Conservation (phyloP, 179 eudicot species). For the Spergularia azorica region DNA sequence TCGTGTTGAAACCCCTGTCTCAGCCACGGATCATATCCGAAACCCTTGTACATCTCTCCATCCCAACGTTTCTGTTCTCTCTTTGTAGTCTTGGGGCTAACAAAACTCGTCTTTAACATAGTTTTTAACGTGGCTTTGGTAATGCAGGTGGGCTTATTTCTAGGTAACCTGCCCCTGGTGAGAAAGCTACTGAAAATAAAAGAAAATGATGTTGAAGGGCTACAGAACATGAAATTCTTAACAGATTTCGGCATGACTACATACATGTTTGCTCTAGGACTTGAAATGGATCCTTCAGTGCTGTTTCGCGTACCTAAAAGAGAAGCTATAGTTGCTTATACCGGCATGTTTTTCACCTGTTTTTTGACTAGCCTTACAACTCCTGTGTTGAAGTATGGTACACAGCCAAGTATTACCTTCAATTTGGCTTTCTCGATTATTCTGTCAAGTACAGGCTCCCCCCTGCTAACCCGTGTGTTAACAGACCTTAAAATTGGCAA, state of each 20-base stretch:
- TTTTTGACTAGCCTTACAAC: slow-evolving; percentile 40
- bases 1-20: slow-evolving; percentile 53
- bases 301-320: slow-evolving; percentile 51
- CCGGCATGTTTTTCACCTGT: slow-evolving; percentile 67
- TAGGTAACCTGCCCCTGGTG: slow-evolving; percentile 44
- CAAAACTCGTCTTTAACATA: no score
- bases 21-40: slow-evolving; percentile 88
- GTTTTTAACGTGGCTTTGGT: background rate
- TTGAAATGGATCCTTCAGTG: slow-evolving; percentile 70
- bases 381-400: slow-evolving; percentile 42
- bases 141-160: slow-evolving; percentile 70
- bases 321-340: slow-evolving; percentile 62
- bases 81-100: no score
- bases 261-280: slow-evolving; percentile 80
- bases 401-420: slow-evolving; percentile 28
- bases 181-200: slow-evolving; percentile 15
- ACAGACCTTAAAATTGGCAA: slow-evolving; percentile 85
- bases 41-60: slow-evolving; percentile 39
- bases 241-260: slow-evolving; percentile 79
- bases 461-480: slow-evolving; percentile 67
- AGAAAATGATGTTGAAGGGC: slow-evolving; percentile 12
- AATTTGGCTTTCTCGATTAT: slow-evolving; percentile 54
- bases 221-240: slow-evolving; percentile 48
- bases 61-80: no score
- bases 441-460: slow-evolving; percentile 73